These are phyloP conservation scores for Trichaptum fuscoviolaceum DNA, from an alignment of 768 basidiomycete genomes.

Conservation along the genomic window DNA sequence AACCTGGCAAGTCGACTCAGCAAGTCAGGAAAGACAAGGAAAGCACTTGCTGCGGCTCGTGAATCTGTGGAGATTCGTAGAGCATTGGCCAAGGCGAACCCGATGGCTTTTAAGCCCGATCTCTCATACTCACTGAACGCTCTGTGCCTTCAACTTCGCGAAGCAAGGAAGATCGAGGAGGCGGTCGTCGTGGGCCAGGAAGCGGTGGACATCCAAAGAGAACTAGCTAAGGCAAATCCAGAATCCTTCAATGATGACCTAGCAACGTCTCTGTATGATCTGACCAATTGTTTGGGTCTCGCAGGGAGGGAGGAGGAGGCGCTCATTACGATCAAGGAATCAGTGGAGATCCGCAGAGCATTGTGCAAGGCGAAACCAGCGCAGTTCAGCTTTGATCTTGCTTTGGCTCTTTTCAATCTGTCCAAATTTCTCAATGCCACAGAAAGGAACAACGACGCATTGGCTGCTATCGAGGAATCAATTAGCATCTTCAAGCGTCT, in stretches of 20 bases:
- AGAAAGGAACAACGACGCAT: slow-evolving; percentile 9
- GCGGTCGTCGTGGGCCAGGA: slow-evolving; percentile 4
- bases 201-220: background rate
- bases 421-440: slow-evolving; percentile 5
- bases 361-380: background rate
- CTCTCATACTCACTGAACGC: slow-evolving; percentile 6
- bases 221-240: no score
- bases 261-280: slow-evolving; percentile 8
- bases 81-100: background rate
- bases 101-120: slow-evolving; percentile 2
- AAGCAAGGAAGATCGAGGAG: slow-evolving; percentile 7
- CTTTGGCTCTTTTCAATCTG: slow-evolving; percentile 5
- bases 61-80: background rate
- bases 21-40: background rate
- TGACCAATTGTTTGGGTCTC: slow-evolving; percentile 8
- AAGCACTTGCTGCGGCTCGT: background rate
- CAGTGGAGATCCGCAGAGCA: slow-evolving; percentile 1
- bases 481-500: background rate
- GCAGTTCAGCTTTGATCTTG: slow-evolving; percentile 4
- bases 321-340: slow-evolving; percentile 6
- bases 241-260: background rate
- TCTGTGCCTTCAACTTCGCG: slow-evolving; percentile 7
- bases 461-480: slow-evolving; percentile 7
- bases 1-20: no score
- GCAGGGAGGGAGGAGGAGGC: slow-evolving; percentile 10